Evolutionary conservation across 108 stramenopile genomes (phyloP), one percentile per base, ranked within the genome.

Genomic region (Aureococcus anophagefferens): DNA sequence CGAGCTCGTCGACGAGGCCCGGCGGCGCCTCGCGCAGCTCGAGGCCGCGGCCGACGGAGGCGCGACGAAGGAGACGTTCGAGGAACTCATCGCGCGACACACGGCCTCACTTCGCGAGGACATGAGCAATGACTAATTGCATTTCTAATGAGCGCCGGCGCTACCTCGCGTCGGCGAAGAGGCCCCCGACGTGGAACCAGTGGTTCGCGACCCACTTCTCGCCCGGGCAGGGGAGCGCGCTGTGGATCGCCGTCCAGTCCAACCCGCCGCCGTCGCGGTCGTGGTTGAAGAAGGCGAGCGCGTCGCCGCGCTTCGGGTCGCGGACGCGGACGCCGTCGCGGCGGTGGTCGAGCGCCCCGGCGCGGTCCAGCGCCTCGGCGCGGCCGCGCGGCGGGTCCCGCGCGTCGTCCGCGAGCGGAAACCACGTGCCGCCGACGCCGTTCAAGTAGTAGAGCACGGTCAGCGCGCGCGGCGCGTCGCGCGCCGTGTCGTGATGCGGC

Each of bases 401-500:
- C 63, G 30, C 9, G 5, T 5, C 44, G 37, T 76, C 64, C 30
- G 87, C 87, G 67, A 86, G 70, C 28, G 87, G 87, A 74, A 88
- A 86, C 85, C 85, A 88, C 11, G 87, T 88, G 18, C 66, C 87
- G 34, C 79, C 83, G 9, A 84, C 83, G 9, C 85, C 87, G 76
- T 86, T 88, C n/a, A 88, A 51, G 68, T 85, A 88, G 69, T 83
- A 86, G 29, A 88, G 62, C 4, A 84, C 81, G 11, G 87, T 88
- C 34, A 88, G 45, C 11, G 80, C 33, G 21, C 87, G 65, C 13
- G 35, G 18, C 5, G 73, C 63, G 0, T 75, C 80, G 71, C n/a
- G n/a, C n/a, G n/a, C n/a, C n/a, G n/a, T n/a, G 40, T 88, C 87
- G 35, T 86, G 85, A 71, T 88, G 87, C 68, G 77, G 69, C 37